phyloP scores from a whole-genome alignment of 2,329 filamentous ascomycete species.

The Aspergillus neotritici region DNA sequence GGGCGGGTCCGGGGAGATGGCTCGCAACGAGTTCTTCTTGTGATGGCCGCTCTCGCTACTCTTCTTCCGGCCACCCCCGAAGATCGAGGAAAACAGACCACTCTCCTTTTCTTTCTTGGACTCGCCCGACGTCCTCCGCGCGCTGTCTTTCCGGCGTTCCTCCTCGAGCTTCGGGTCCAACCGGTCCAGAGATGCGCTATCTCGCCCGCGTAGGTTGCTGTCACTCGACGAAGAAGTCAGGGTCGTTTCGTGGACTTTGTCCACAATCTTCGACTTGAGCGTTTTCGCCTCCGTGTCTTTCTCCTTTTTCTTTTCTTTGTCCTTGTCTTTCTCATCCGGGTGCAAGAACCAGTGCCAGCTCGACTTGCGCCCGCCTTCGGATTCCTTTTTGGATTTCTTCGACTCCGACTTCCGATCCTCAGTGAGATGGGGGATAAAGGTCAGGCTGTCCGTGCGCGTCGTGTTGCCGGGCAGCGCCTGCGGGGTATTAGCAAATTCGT shows the following conservation, averaged over 20 bases:
- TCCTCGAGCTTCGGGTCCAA: constrained; percentile 67
- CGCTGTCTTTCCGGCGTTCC: constrained; percentile 69
- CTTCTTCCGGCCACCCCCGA: constrained; percentile 85
- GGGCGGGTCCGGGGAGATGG: constrained; percentile 74
- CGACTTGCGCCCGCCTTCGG: constrained; percentile 66
- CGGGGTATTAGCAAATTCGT: constrained; percentile 60
- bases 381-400: constrained; percentile 62
- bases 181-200: constrained; percentile 78
- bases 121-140: constrained; percentile 61
- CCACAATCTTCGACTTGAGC: constrained; percentile 49
- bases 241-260: constrained; percentile 64
- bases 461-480: constrained; percentile 65
- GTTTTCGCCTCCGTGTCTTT: constrained; percentile 64
- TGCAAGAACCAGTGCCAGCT: constrained; percentile 72
- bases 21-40: constrained; percentile 68
- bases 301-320: constrained; percentile 49
- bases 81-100: constrained; percentile 87
- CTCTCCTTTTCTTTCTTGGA: constrained; percentile 81
- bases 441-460: constrained; percentile 69
- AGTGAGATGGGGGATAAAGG: constrained; percentile 68
- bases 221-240: constrained; percentile 86
- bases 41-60: constrained; percentile 65
- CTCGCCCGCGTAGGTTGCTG: constrained; percentile 54
- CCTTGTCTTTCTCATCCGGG: constrained; percentile 63
- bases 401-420: constrained; percentile 70